Evolutionary conservation across 371 early-diverging fungal species (phyloP).

Genomic region (Fennellomyces sp.): DNA sequence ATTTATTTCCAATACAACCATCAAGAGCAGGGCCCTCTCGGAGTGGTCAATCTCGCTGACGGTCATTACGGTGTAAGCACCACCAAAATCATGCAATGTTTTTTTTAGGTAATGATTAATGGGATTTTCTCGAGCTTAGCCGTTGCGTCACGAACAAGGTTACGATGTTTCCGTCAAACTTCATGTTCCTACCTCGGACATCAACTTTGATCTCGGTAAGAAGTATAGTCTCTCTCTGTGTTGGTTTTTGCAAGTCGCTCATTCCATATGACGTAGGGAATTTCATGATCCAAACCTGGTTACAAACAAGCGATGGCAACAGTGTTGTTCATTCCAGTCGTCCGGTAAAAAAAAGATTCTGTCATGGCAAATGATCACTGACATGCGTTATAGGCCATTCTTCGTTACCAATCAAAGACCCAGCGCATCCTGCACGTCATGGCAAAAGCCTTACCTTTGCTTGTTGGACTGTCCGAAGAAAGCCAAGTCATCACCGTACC

Average conservation of each 20-base stretch:
- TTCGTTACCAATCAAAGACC: constrained; percentile 74
- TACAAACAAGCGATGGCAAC: constrained; percentile 56
- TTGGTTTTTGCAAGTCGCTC: background rate
- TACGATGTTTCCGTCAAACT: constrained; percentile 76
- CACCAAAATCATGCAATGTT: background rate
- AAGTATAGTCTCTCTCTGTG: background rate
- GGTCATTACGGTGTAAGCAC: constrained; percentile 20
- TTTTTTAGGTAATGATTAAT: background rate
- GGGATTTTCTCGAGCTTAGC: background rate
- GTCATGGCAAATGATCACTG: background rate
- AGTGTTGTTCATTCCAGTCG: constrained; percentile 60
- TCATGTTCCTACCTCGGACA: constrained; percentile 79
- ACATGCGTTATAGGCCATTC: constrained; percentile 62
- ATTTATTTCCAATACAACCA: constrained; percentile 43
- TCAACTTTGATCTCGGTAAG: constrained; percentile 70
- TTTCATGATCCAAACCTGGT: constrained; percentile 82
- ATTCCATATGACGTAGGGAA: constrained; percentile 48
- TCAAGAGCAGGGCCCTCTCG: constrained; percentile 21
- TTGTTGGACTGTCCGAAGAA: constrained; percentile 70
- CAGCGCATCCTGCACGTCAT: constrained; percentile 68
- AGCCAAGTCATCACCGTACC: constrained; percentile 67
- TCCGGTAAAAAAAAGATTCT: constrained; percentile 52
- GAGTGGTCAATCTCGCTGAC: constrained; percentile 25
- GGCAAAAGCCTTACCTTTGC: constrained; percentile 67
- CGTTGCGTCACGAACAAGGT: constrained; percentile 32